These are phyloP conservation scores for Russula griseocarnosa DNA, from an alignment of 768 basidiomycete species.

Conservation along the genomic window DNA sequence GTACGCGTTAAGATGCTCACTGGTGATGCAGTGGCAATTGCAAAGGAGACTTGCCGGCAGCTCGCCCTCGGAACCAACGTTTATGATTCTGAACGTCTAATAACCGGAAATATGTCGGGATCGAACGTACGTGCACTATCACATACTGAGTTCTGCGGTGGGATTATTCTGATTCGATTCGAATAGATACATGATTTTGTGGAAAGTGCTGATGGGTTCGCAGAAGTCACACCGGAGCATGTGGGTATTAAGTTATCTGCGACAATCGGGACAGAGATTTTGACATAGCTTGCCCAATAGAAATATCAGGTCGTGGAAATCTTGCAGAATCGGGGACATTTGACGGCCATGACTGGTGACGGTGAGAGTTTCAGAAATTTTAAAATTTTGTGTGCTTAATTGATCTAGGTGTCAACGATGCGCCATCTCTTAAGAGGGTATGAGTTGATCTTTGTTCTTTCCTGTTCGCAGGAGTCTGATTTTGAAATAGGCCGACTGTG, in stretches of 20 bases:
- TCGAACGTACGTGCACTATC: conserved; percentile 32
- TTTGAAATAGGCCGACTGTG: conserved; percentile 33
- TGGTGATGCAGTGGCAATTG: conserved; percentile 49
- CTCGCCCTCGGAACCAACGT: conserved; percentile 46
- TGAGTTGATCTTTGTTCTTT: conserved; percentile 23
- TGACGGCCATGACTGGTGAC: conserved; percentile 46
- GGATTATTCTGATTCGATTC: background rate
- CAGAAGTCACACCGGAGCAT: conserved; percentile 49
- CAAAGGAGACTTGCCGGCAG: conserved; percentile 45
- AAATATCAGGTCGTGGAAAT: conserved; percentile 39
- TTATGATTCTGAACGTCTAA: conserved; percentile 45
- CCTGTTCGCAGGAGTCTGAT: background rate
- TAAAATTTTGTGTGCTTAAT: conserved; percentile 8
- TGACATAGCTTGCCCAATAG: conserved; percentile 2
- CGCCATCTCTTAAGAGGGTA: conserved; percentile 36
- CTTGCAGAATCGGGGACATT: conserved; percentile 41
- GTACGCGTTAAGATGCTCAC: conserved; percentile 51
- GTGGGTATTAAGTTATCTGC: conserved; percentile 28
- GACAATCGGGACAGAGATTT: background rate
- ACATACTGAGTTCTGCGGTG: background rate
- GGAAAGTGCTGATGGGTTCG: conserved; percentile 49
- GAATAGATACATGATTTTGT: conserved; percentile 41
- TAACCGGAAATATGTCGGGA: conserved; percentile 43
- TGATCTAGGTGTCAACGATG: conserved; percentile 32
- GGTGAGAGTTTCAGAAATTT: conserved; percentile 26